Conservation (phyloP, 352 stramenopile genomes). For the Plasmopara halstedii region DNA sequence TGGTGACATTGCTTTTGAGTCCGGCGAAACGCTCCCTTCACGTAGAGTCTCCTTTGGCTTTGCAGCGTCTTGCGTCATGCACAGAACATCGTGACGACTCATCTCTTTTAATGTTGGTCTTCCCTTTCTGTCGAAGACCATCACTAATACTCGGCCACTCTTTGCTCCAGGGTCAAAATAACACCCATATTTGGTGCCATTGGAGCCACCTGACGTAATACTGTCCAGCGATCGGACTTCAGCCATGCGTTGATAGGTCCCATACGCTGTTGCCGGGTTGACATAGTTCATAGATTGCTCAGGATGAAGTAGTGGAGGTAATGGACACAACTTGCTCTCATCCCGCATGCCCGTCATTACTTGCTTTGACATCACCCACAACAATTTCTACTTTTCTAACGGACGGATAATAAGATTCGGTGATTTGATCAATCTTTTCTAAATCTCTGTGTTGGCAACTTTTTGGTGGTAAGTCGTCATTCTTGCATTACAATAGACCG, state of each 20-base stretch:
- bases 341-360: slow-evolving; percentile 1
- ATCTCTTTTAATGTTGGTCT: slow-evolving; percentile 40
- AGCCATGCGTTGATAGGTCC: slow-evolving; percentile 19
- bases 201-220: slow-evolving; percentile 4
- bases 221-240: slow-evolving; percentile 12
- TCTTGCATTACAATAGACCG: too few species aligned
- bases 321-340: slow-evolving; percentile 5
- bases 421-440: too few species aligned
- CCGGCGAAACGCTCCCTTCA: not conserved
- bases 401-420: not conserved
- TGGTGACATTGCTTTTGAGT: slow-evolving; percentile 2
- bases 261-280: slow-evolving; percentile 15
- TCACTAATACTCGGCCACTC: slow-evolving; percentile 29
- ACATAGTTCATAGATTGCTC: slow-evolving; percentile 8
- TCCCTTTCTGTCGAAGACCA: slow-evolving; percentile 41
- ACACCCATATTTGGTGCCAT: slow-evolving; percentile 22
- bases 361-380: slow-evolving; percentile 11
- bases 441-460: too few species aligned
- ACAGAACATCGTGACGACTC: slow-evolving; percentile 47
- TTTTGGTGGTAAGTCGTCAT: too few species aligned
- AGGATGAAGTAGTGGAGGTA: slow-evolving; percentile 7
- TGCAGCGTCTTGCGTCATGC: slow-evolving; percentile 44
- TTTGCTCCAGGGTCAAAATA: slow-evolving; percentile 35
- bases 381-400: not conserved
- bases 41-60: slow-evolving; percentile 13